These are phyloP conservation scores for Termitomyces sp. DNA, from an alignment of 768 basidiomycete genomes.

Conservation along the genomic window DNA sequence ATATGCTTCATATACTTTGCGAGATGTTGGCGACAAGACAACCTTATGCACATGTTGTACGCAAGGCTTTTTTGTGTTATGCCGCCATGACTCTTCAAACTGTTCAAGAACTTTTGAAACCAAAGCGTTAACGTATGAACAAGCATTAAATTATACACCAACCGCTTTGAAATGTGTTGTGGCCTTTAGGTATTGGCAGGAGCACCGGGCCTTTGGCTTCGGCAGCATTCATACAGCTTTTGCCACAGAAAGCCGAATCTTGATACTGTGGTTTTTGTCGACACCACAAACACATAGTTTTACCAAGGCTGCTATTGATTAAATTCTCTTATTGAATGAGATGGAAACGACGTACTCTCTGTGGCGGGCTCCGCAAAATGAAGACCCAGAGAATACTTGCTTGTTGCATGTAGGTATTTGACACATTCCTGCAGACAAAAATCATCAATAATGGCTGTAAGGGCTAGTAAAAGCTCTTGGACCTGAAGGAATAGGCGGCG, in stretches of 20 bases:
- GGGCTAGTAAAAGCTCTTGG: neutral
- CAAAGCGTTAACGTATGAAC: neutral
- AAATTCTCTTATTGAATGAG: neutral
- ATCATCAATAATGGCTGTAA: neutral
- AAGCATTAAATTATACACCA: slow-evolving; percentile 11
- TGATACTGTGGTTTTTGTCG: slow-evolving; percentile 46
- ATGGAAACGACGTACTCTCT: slow-evolving; percentile 32
- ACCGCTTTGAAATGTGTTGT: slow-evolving; percentile 64
- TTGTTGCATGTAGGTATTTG: slow-evolving; percentile 47
- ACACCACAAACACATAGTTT: slow-evolving; percentile 54
- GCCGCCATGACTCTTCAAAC: slow-evolving; percentile 65
- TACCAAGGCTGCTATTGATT: slow-evolving; percentile 29
- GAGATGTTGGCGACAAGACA: slow-evolving; percentile 37
- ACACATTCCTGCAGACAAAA: slow-evolving; percentile 31
- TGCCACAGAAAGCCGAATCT: slow-evolving; percentile 57
- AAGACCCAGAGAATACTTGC: slow-evolving; percentile 28
- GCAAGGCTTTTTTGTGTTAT: slow-evolving; percentile 44
- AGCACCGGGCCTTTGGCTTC: slow-evolving; percentile 49
- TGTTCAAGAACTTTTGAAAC: slow-evolving; percentile 48
- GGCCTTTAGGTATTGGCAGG: slow-evolving; percentile 51
- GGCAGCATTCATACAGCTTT: slow-evolving; percentile 46
- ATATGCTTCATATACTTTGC: slow-evolving; percentile 55
- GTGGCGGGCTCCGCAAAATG: slow-evolving; percentile 39
- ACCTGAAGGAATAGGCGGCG: slow-evolving; percentile 11
- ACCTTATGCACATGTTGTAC: slow-evolving; percentile 63